Conservation (phyloP, 2,329 filamentous ascomycete species). For the Myrmaecium sp. region DNA sequence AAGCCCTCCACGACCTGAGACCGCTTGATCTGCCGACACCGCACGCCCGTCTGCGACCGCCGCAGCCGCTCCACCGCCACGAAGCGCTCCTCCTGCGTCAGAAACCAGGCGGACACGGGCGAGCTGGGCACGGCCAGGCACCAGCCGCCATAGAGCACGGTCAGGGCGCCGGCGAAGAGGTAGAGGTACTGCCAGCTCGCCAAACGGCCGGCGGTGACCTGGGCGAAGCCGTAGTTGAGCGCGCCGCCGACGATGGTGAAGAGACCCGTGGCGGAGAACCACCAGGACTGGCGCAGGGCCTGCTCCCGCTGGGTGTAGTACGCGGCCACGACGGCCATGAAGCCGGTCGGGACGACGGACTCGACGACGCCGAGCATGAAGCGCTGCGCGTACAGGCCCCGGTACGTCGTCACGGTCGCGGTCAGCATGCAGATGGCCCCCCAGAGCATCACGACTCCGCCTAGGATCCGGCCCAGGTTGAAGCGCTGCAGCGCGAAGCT, state of each 20-base stretch:
- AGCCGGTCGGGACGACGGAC: constrained; percentile 37
- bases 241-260: constrained; percentile 11
- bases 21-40: constrained; percentile 43
- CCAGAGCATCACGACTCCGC: constrained; percentile 48
- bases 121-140: constrained; percentile 52
- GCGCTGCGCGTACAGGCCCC: constrained; percentile 40
- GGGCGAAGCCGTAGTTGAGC: constrained; percentile 14
- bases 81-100: constrained; percentile 43
- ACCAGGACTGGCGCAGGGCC: constrained; percentile 13
- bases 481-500: constrained; percentile 54
- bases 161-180: constrained; percentile 45
- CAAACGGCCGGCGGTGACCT: constrained; percentile 17
- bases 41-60: constrained; percentile 44
- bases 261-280: constrained; percentile 12
- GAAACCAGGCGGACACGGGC: constrained; percentile 51
- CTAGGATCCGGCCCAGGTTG: constrained; percentile 46
- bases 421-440: constrained; percentile 50
- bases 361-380: constrained; percentile 42
- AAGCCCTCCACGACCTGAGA: constrained; percentile 41
- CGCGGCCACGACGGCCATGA: constrained; percentile 33
- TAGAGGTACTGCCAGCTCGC: constrained; percentile 57
- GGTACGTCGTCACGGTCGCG: constrained; percentile 41
- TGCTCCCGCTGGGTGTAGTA: constrained; percentile 27
- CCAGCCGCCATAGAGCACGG: constrained; percentile 44
- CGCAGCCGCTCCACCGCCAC: constrained; percentile 48